Evolutionary conservation across 768 basidiomycete species (phyloP).

Genomic region (Mycena chlorophos): DNA sequence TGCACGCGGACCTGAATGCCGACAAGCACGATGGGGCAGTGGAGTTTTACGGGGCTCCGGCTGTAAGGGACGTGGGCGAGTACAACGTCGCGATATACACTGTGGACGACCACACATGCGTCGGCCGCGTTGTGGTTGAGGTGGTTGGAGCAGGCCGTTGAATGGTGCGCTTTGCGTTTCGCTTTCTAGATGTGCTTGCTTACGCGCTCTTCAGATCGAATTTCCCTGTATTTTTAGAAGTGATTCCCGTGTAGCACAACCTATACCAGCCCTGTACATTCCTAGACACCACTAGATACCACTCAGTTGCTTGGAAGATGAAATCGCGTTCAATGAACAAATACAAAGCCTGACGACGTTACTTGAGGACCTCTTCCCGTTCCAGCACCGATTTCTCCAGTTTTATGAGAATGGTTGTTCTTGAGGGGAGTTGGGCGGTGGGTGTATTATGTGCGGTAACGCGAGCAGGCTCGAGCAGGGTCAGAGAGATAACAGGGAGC

Average conservation of each 20-base stretch:
- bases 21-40: slow-evolving; percentile 47
- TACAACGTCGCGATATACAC: slow-evolving; percentile 57
- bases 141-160: slow-evolving; percentile 39
- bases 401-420: slow-evolving; percentile 97
- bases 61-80: slow-evolving; percentile 51
- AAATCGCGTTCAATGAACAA: too few relatives aligned
- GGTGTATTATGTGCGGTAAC: slow-evolving; percentile 96
- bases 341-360: too few relatives aligned
- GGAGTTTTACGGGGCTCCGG: slow-evolving; percentile 58
- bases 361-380: slow-evolving; percentile 89
- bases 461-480: slow-evolving; percentile 74
- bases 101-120: slow-evolving; percentile 48
- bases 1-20: slow-evolving; percentile 52
- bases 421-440: slow-evolving; percentile 71
- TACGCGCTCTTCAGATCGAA: slow-evolving; percentile 10
- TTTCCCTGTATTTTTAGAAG: slow-evolving; percentile 9
- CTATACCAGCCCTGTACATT: slow-evolving; percentile 10
- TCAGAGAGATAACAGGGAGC: slow-evolving; percentile 1
- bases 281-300: neutral
- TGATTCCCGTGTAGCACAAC: slow-evolving; percentile 22
- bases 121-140: slow-evolving; percentile 58
- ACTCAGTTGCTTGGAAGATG: too few relatives aligned
- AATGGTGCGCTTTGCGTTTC: slow-evolving; percentile 5
- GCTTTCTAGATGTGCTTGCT: slow-evolving; percentile 6
- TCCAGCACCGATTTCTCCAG: slow-evolving; percentile 91